Evolutionary conservation across 2,329 filamentous ascomycete genomes (phyloP).

Genomic region (Chaetothyriales sp.): DNA sequence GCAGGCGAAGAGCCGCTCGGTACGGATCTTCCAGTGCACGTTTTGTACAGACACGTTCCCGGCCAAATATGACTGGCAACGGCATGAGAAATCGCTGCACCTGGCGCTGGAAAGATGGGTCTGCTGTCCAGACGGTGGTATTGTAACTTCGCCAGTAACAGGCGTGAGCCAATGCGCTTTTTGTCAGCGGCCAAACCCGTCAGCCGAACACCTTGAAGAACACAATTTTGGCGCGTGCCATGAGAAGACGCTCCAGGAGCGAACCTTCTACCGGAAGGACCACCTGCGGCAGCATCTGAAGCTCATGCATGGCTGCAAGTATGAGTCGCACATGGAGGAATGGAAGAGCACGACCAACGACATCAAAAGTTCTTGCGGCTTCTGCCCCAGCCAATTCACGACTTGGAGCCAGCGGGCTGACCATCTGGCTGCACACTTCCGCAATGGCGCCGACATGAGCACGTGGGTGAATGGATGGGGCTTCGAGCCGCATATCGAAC

Average conservation of each 20-base stretch:
- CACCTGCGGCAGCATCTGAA: slow-evolving; percentile 42
- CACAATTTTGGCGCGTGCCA: slow-evolving; percentile 46
- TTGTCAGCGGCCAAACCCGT: slow-evolving; percentile 40
- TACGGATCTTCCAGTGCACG: slow-evolving; percentile 42
- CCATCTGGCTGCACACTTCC: slow-evolving; percentile 28
- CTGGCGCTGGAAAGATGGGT: slow-evolving; percentile 44
- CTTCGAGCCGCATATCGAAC: slow-evolving; percentile 22
- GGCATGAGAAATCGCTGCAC: slow-evolving; percentile 44
- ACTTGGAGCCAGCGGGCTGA: slow-evolving; percentile 23
- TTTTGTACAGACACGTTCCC: slow-evolving; percentile 43
- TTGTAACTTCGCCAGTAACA: slow-evolving; percentile 23
- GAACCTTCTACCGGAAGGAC: slow-evolving; percentile 46
- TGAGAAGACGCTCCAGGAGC: slow-evolving; percentile 43
- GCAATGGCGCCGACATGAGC: slow-evolving; percentile 24
- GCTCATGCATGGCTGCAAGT: slow-evolving; percentile 39
- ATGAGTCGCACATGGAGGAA: slow-evolving; percentile 33
- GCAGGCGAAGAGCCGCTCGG: slow-evolving; percentile 26
- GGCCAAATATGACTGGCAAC: slow-evolving; percentile 44
- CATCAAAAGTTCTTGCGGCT: slow-evolving; percentile 30
- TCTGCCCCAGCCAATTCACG: slow-evolving; percentile 21
- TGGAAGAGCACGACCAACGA: slow-evolving; percentile 40
- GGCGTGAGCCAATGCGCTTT: slow-evolving; percentile 38
- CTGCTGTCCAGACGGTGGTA: slow-evolving; percentile 44
- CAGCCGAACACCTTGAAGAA: slow-evolving; percentile 40
- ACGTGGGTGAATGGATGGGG: slow-evolving; percentile 27